Percentiles rank a stretch among this genome's conserved stretches.
These are phyloP conservation scores for Sclerotinia borealis DNA, from an alignment of 2,329 filamentous ascomycete species.

Conservation along the genomic window DNA sequence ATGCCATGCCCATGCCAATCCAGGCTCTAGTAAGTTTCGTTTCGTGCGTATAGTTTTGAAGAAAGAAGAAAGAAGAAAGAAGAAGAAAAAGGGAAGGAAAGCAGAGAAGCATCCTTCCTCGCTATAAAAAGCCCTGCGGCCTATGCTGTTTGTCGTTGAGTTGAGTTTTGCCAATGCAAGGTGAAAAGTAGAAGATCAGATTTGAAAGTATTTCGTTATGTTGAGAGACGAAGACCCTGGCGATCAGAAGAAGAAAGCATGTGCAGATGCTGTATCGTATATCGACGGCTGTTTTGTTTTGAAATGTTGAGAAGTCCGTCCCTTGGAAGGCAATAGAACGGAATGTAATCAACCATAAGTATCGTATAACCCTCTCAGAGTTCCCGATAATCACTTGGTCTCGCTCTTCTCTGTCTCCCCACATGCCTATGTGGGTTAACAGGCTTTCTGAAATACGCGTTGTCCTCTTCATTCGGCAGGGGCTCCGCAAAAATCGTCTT, in stretches of 20 bases:
- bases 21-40: conserved; percentile 2
- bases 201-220: not conserved
- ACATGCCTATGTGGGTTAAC: conserved; percentile 91
- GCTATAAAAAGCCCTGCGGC: not conserved
- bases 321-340: not conserved
- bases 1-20: not conserved
- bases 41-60: not conserved
- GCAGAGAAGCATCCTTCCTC: too few relatives aligned
- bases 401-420: conserved; percentile 69
- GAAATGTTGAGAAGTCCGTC: not conserved
- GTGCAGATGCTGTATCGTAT: not conserved
- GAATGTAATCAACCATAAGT: not conserved
- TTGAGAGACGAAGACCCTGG: not conserved
- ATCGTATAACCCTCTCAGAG: not conserved
- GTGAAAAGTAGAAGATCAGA: not conserved
- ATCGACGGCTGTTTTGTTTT: not conserved
- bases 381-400: conserved; percentile 87
- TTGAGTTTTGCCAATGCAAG: not conserved
- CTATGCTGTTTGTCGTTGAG: not conserved
- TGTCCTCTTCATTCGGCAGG: conserved; percentile 65
- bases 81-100: not conserved
- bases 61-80: not conserved
- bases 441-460: conserved; percentile 91
- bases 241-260: not conserved
- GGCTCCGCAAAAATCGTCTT: conserved; percentile 41